Evolutionary conservation across 2,329 filamentous ascomycete species (phyloP).

Genomic region (Ophiostoma montium): DNA sequence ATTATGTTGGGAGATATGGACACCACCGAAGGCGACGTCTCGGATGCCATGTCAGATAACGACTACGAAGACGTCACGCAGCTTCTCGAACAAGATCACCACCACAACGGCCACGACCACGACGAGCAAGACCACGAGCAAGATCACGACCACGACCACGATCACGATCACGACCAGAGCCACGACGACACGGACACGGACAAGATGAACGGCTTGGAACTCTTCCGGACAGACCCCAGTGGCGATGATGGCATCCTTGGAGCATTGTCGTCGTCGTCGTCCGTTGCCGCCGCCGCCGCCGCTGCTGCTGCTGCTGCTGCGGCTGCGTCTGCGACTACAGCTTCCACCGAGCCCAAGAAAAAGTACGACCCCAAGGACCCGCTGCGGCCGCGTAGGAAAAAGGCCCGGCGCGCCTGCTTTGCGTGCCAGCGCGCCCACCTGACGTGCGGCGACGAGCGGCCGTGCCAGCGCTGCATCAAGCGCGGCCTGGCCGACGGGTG

Average conservation of each 20-base stretch:
- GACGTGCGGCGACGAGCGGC: slow-evolving; percentile 92
- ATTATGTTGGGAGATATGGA: slow-evolving; percentile 40
- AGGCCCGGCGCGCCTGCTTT: slow-evolving; percentile 88
- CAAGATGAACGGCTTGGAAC: slow-evolving; percentile 35
- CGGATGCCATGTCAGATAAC: slow-evolving; percentile 45
- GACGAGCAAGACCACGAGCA: background rate
- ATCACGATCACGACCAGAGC: slow-evolving; percentile 39
- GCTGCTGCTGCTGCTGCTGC: background rate
- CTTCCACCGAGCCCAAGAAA: slow-evolving; percentile 40
- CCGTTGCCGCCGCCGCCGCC: slow-evolving; percentile 4
- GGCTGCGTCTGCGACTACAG: slow-evolving; percentile 15
- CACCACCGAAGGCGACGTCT: slow-evolving; percentile 38
- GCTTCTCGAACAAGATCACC: slow-evolving; percentile 18
- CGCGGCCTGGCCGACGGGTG: slow-evolving; percentile 81
- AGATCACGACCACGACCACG: slow-evolving; percentile 32
- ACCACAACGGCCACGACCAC: slow-evolving; percentile 7
- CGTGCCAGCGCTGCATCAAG: slow-evolving; percentile 88
- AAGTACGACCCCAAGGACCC: slow-evolving; percentile 80
- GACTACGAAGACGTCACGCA: slow-evolving; percentile 35
- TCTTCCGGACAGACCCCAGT: slow-evolving; percentile 6
- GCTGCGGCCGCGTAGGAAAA: slow-evolving; percentile 78
- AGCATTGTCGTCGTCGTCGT: background rate
- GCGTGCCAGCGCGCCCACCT: slow-evolving; percentile 94
- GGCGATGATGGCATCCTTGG: slow-evolving; percentile 4
- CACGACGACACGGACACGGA: slow-evolving; percentile 17